Evolutionary conservation across 805 yeast genomes (phyloP).

Genomic region (Wickerhamomyces xylosicus): DNA sequence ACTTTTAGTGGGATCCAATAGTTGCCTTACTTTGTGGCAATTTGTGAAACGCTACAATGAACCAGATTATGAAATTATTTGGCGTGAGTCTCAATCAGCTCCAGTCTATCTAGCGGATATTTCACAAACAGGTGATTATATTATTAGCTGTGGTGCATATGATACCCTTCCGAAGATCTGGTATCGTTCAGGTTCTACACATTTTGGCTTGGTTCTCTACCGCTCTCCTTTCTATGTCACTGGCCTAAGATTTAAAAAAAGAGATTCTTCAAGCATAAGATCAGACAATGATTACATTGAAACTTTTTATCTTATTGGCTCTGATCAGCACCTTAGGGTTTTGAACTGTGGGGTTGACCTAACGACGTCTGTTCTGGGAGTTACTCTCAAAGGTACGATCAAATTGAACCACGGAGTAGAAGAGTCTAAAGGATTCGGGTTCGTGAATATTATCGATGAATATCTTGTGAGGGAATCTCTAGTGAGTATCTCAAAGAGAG

Average conservation of each 20-base stretch:
- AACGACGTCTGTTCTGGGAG: conserved; percentile 34
- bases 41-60: conserved; percentile 34
- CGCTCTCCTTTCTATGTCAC: conserved; percentile 55
- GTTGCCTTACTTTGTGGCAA: conserved; percentile 44
- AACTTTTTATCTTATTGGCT: conserved; percentile 32
- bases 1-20: conserved; percentile 45
- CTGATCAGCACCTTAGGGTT: conserved; percentile 46
- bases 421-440: conserved; percentile 14
- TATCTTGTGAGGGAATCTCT: conserved; percentile 23
- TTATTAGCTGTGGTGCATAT: conserved; percentile 52
- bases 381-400: not conserved
- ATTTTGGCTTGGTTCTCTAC: conserved; percentile 59
- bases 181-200: conserved; percentile 61
- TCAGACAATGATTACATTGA: conserved; percentile 30
- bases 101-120: conserved; percentile 49
- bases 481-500: conserved; percentile 4
- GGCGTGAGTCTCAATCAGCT: conserved; percentile 42
- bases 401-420: not conserved
- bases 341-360: conserved; percentile 57
- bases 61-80: conserved; percentile 20
- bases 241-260: conserved; percentile 46
- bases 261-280: conserved; percentile 15
- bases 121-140: conserved; percentile 57
- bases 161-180: conserved; percentile 70
- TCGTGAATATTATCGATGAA: conserved; percentile 31